Evolutionary conservation across 192 early-diverging fungal genomes (phyloP).

Genomic region (Cetraspora pellucida): DNA sequence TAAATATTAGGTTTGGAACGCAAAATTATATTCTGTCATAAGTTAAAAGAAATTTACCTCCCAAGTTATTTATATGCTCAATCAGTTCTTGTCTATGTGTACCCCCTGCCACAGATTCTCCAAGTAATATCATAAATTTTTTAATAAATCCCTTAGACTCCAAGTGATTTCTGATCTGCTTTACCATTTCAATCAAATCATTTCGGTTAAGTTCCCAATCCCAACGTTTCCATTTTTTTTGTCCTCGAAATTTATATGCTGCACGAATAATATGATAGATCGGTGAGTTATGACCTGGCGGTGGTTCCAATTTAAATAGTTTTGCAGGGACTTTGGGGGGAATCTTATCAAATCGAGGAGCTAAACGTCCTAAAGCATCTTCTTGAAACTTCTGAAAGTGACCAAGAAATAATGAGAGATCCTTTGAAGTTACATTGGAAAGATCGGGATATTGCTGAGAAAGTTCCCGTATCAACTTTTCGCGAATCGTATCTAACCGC

Average conservation of each 20-base stretch:
- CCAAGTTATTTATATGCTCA: conserved; percentile 37
- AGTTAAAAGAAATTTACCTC: conserved; percentile 42
- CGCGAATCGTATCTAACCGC: conserved; percentile 46
- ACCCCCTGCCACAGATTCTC: conserved; percentile 35
- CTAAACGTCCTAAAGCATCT: conserved; percentile 46
- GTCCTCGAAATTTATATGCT: conserved; percentile 49
- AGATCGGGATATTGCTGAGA: conserved; percentile 30
- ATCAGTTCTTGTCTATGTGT: conserved; percentile 42
- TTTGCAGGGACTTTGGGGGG: conserved; percentile 51
- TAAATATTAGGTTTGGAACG: neutral
- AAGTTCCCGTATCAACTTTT: conserved; percentile 44
- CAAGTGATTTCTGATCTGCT: conserved; percentile 42
- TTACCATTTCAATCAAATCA: conserved; percentile 43
- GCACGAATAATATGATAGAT: conserved; percentile 49
- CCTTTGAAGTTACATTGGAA: conserved; percentile 38
- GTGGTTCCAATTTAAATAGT: conserved; percentile 45
- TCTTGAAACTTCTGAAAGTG: conserved; percentile 59
- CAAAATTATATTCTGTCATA: neutral
- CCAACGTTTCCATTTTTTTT: conserved; percentile 46
- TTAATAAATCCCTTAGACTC: conserved; percentile 36
- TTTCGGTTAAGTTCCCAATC: conserved; percentile 43
- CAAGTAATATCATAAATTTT: conserved; percentile 48
- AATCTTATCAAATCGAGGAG: neutral
- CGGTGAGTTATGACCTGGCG: conserved; percentile 32
- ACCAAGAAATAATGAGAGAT: conserved; percentile 48